Conservation (phyloP, 1,139 yeast genomes). For the Cylindricascospora bacillispora region DNA sequence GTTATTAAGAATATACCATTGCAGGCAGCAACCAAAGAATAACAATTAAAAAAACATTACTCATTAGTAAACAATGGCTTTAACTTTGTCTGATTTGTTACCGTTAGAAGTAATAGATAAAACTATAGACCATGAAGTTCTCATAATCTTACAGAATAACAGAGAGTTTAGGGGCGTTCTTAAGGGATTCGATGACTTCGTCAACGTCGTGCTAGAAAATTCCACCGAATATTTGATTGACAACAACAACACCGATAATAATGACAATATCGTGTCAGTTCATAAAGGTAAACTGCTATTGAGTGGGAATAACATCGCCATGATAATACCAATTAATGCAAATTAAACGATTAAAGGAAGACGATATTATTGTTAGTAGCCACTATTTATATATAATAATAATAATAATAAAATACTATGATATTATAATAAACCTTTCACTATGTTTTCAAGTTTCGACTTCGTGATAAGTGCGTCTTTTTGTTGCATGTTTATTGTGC, state of each 20-base stretch:
- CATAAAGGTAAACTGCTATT: constrained; percentile 48
- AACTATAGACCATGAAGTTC: constrained; percentile 67
- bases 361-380: too few relatives aligned
- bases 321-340: constrained; percentile 38
- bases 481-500: constrained; percentile 22
- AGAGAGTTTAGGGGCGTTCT: constrained; percentile 76
- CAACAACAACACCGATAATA: constrained; percentile 25
- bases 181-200: constrained; percentile 90
- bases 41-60: too few relatives aligned
- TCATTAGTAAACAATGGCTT: too few relatives aligned
- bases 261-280: constrained; percentile 32
- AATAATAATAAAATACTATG: too few relatives aligned
- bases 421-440: too few relatives aligned
- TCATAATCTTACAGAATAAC: constrained; percentile 65
- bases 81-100: constrained; percentile 29
- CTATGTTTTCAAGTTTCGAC: constrained; percentile 12
- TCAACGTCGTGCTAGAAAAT: constrained; percentile 78
- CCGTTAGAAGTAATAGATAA: constrained; percentile 84
- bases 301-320: constrained; percentile 80
- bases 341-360: too few relatives aligned
- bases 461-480: constrained; percentile 21
- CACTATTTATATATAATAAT: too few relatives aligned
- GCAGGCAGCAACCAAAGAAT: too few relatives aligned
- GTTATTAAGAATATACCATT: too few relatives aligned
- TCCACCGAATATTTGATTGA: constrained; percentile 42